Evolutionary conservation across 345 rosid genomes (phyloP).

Genomic region (Populus pruinosa): DNA sequence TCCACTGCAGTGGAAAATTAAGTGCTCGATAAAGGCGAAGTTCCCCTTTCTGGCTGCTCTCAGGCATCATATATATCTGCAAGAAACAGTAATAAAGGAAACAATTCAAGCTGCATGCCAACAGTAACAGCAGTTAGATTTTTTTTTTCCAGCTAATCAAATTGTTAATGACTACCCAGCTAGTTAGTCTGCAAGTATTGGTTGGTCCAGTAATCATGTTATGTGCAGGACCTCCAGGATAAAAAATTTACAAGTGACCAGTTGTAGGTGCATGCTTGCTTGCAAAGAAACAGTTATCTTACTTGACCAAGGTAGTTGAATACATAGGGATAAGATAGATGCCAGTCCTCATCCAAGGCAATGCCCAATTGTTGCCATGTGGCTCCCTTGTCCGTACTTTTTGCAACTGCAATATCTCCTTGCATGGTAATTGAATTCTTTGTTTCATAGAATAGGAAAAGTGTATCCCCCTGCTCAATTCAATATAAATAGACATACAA

Average conservation of each 20-base stretch:
- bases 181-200: not conserved
- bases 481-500: not conserved
- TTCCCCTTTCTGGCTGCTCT: conserved; percentile 64
- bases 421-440: conserved; percentile 76
- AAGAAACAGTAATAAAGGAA: conserved; percentile 7
- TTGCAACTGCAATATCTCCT: conserved; percentile 94
- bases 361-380: conserved; percentile 89
- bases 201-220: not conserved
- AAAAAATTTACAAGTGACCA: not conserved
- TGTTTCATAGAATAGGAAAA: conserved; percentile 78
- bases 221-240: not conserved
- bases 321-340: conserved; percentile 84
- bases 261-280: not conserved
- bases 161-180: not conserved
- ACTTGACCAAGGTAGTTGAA: conserved; percentile 73
- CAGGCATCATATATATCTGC: conserved; percentile 97
- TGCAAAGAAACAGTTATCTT: conserved; percentile 27
- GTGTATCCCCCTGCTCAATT: conserved; percentile 54
- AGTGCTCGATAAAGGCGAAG: conserved; percentile 75
- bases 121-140: not conserved
- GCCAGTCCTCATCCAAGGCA: conserved; percentile 95
- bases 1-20: conserved; percentile 81
- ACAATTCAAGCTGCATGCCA: not conserved
- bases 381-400: conserved; percentile 77
- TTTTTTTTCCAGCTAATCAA: not conserved